These are phyloP conservation scores for Phytophthora meadii DNA, from an alignment of 352 stramenopile species.

Conservation along the genomic window DNA sequence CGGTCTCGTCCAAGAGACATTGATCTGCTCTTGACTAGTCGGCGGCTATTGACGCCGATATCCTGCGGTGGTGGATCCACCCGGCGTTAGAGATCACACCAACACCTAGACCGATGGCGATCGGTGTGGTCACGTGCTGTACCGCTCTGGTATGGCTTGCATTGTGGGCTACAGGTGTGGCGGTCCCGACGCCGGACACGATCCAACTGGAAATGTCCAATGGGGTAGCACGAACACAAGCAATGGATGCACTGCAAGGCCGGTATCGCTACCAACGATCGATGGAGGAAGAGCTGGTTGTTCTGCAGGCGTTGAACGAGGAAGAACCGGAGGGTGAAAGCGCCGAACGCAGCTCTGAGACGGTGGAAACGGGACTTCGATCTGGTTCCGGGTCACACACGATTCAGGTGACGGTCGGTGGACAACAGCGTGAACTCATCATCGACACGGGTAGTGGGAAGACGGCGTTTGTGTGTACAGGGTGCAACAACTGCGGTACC, in stretches of 20 bases:
- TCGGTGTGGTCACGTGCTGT: constrained; percentile 19
- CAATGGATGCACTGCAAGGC: constrained; percentile 18
- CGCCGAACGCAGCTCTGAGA: not conserved
- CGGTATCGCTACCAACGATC: constrained; percentile 25
- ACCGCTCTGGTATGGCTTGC: constrained; percentile 19
- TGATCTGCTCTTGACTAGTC: constrained; percentile 21
- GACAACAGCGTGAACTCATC: constrained; percentile 89
- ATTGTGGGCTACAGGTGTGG: constrained; percentile 8
- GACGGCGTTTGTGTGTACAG: constrained; percentile 95
- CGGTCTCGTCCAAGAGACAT: constrained; percentile 13
- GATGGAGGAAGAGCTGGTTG: constrained; percentile 14
- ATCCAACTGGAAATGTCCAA: constrained; percentile 60
- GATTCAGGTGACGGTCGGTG: constrained; percentile 68
- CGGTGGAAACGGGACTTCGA: constrained; percentile 50
- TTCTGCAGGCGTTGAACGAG: constrained; percentile 4
- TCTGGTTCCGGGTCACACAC: constrained; percentile 75
- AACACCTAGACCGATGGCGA: constrained; percentile 9
- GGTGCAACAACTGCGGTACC: constrained; percentile 88
- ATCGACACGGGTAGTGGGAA: constrained; percentile 96
- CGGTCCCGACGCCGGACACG: constrained; percentile 13
- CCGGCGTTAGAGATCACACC: constrained; percentile 1
- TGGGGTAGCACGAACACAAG: constrained; percentile 26
- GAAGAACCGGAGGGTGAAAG: constrained; percentile 2
- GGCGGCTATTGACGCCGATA: constrained; percentile 19
- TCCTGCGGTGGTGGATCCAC: constrained; percentile 19